Percentiles rank a stretch among this genome's conserved stretches.
These are phyloP conservation scores for Gossypium sturtianum DNA, from an alignment of 345 rosid species.

Conservation along the genomic window DNA sequence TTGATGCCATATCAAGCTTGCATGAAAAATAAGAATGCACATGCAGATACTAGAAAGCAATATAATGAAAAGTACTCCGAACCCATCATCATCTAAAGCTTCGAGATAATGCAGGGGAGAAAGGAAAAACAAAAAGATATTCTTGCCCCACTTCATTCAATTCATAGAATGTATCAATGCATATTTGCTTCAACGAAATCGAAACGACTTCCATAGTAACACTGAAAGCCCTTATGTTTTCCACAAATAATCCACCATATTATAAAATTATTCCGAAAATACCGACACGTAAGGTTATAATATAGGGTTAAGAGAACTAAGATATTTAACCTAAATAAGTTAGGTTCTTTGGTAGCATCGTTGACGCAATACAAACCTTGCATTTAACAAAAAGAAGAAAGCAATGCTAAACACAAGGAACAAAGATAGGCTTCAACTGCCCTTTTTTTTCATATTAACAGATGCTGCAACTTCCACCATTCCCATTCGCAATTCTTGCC, in stretches of 20 bases:
- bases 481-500: neutral
- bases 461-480: neutral
- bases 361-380: neutral
- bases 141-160: neutral
- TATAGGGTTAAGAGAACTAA: neutral
- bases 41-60: neutral
- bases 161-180: neutral
- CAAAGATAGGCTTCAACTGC: neutral
- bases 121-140: neutral
- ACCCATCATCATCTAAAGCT: neutral
- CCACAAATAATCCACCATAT: neutral
- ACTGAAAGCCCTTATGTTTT: neutral
- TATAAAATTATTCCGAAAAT: neutral
- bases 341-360: neutral
- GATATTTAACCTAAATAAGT: neutral
- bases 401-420: neutral
- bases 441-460: no score
- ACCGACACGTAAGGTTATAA: neutral
- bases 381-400: neutral
- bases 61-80: neutral
- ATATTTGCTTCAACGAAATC: neutral
- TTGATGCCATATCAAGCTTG: neutral
- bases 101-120: neutral
- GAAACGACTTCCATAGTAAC: neutral
- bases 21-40: neutral